Conservation (phyloP, 176 grass and related monocot species). For the Pharus latifolius region DNA sequence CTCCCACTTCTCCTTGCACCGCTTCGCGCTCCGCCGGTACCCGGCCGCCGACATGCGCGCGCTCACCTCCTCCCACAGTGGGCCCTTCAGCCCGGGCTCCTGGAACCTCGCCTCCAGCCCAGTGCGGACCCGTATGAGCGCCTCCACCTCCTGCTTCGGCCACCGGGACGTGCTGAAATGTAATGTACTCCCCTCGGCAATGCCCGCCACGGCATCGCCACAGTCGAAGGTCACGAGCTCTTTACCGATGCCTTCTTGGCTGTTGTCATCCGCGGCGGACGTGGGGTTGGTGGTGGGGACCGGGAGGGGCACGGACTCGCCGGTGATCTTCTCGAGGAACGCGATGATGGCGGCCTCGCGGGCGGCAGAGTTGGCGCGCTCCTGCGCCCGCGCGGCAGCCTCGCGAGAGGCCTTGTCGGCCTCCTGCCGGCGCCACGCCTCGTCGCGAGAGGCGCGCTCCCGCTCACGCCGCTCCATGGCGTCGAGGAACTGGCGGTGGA, state of each 20-base stretch:
- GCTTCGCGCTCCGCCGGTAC: slow-evolving; percentile 58
- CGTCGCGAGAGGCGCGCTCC: slow-evolving; percentile 63
- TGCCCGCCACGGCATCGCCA: not conserved
- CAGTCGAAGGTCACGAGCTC: slow-evolving; percentile 21
- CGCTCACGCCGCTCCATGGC: slow-evolving; percentile 82
- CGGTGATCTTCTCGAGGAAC: slow-evolving; percentile 81
- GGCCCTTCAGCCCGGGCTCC: slow-evolving; percentile 82
- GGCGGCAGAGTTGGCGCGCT: slow-evolving; percentile 57
- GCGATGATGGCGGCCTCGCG: slow-evolving; percentile 70
- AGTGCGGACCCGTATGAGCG: slow-evolving; percentile 60
- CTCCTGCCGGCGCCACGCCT: slow-evolving; percentile 82
- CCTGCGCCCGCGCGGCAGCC: slow-evolving; percentile 44
- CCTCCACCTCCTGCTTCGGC: slow-evolving; percentile 90
- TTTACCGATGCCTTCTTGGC: slow-evolving; percentile 7
- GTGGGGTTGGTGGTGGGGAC: not conserved
- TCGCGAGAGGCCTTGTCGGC: slow-evolving; percentile 57
- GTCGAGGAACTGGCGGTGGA: slow-evolving; percentile 84
- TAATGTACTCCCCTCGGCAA: not conserved
- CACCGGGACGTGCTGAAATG: slow-evolving; percentile 50
- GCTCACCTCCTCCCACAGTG: slow-evolving; percentile 97
- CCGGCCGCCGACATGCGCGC: slow-evolving; percentile 60
- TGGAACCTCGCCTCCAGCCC: slow-evolving; percentile 71
- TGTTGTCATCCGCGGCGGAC: not conserved
- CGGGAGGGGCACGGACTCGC: slow-evolving; percentile 55
- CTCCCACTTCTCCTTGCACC: slow-evolving; percentile 99